Evolutionary conservation across 108 stramenopile genomes (phyloP).

Genomic region (Pseudonitzschia pungens): DNA sequence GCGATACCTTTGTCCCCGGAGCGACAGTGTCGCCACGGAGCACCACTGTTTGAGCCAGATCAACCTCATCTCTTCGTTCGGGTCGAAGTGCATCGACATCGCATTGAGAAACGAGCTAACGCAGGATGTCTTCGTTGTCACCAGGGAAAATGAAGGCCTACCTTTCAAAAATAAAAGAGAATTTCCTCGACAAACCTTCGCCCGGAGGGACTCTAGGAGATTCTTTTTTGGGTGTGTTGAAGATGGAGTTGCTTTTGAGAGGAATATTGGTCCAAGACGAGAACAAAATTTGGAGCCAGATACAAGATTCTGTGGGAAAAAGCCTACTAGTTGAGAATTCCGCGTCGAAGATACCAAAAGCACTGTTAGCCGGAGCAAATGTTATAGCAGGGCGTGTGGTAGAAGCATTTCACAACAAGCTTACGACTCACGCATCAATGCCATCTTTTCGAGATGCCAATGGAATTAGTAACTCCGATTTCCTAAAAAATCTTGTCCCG

Average conservation of each 20-base stretch:
- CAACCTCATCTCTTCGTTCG: too few species aligned
- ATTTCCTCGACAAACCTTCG: constrained; percentile 14
- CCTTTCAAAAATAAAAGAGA: constrained; percentile 27
- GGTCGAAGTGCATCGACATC: not conserved
- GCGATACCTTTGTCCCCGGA: too few species aligned
- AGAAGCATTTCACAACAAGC: constrained; percentile 31
- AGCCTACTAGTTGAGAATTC: constrained; percentile 24
- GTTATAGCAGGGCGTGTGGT: constrained; percentile 44
- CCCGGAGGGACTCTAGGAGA: not conserved
- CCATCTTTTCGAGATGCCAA: not conserved
- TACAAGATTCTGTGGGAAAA: constrained; percentile 38
- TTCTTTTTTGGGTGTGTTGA: constrained; percentile 23
- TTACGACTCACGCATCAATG: not conserved
- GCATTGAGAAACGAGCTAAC: not conserved
- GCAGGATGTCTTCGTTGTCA: not conserved
- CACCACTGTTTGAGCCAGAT: too few species aligned
- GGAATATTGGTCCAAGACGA: constrained; percentile 34
- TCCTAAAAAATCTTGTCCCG: constrained; percentile 7
- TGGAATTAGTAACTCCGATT: not conserved
- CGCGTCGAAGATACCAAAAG: constrained; percentile 28
- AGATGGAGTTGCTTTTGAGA: constrained; percentile 41
- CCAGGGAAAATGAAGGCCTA: constrained; percentile 35
- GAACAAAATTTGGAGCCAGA: constrained; percentile 23
- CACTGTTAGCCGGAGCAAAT: constrained; percentile 41
- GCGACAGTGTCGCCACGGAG: too few species aligned